A percentile compares a stretch with the other conserved stretches of the same genome.
Evolutionary conservation across 805 yeast genomes (phyloP).

Genomic region (Suhomyces emberorum): DNA sequence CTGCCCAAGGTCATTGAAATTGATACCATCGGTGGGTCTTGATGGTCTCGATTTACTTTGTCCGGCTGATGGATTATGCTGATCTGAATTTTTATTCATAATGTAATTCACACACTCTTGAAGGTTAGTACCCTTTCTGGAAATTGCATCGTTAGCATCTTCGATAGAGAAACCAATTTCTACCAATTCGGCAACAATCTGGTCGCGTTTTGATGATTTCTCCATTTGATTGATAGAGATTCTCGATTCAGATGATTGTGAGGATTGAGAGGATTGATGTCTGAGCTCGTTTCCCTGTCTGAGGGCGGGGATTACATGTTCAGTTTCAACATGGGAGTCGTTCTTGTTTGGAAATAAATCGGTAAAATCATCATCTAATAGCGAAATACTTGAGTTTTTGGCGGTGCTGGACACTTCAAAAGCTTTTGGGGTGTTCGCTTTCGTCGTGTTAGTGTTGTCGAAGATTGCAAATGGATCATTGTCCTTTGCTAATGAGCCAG

Average conservation of each 20-base stretch:
- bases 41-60: neutral
- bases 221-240: too few relatives aligned
- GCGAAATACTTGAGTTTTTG: constrained; percentile 9
- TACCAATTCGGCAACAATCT: constrained; percentile 60
- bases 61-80: neutral
- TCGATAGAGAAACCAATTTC: constrained; percentile 78
- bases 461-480: constrained; percentile 28
- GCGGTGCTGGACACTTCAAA: too few relatives aligned
- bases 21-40: neutral
- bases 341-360: constrained; percentile 27
- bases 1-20: constrained; percentile 49
- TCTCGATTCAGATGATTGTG: neutral
- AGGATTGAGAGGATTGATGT: too few relatives aligned
- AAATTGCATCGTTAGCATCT: constrained; percentile 58
- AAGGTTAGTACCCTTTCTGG: constrained; percentile 54
- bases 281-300: too few relatives aligned
- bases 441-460: too few relatives aligned
- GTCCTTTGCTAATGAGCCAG: neutral
- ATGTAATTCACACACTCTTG: constrained; percentile 64
- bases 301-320: too few relatives aligned
- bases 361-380: constrained; percentile 43
- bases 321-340: neutral
- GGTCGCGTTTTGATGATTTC: constrained; percentile 27
- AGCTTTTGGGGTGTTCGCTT: too few relatives aligned
- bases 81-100: constrained; percentile 41